phyloP scores from a whole-genome alignment of 441 rosid genomes.

The Gossypium gossypioides region DNA sequence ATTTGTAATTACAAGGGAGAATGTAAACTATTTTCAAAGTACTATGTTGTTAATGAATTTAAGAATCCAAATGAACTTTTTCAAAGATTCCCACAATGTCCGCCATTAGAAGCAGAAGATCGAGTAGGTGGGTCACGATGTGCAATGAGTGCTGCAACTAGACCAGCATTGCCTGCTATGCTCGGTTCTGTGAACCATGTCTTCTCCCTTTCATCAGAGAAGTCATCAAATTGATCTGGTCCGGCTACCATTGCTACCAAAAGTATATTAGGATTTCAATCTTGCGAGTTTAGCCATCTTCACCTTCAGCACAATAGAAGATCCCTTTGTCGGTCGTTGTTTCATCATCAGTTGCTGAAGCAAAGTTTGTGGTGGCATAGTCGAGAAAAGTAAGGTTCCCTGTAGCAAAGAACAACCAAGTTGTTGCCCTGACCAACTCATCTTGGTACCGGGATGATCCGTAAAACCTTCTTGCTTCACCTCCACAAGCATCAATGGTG shows the following conservation, averaged over 20 bases:
- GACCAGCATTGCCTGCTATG: slow-evolving; percentile 34
- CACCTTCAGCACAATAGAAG: slow-evolving; percentile 28
- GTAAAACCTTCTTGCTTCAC: slow-evolving; percentile 36
- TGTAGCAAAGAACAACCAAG: slow-evolving; percentile 51
- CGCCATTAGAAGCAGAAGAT: slow-evolving; percentile 6
- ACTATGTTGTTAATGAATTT: background rate
- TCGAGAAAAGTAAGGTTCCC: slow-evolving; percentile 38
- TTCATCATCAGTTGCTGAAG: slow-evolving; percentile 35
- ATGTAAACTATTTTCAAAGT: no score
- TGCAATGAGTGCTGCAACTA: slow-evolving; percentile 34
- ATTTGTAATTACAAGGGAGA: no score
- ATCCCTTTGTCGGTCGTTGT: slow-evolving; percentile 29
- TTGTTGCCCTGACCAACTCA: slow-evolving; percentile 53
- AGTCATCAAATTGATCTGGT: slow-evolving; percentile 25
- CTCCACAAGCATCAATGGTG: slow-evolving; percentile 28
- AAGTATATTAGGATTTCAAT: slow-evolving; percentile 31
- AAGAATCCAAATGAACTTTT: slow-evolving; percentile 19
- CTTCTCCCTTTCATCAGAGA: slow-evolving; percentile 27
- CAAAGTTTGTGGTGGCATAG: slow-evolving; percentile 28
- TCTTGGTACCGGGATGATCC: slow-evolving; percentile 40
- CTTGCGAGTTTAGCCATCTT: slow-evolving; percentile 24
- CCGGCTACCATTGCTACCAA: slow-evolving; percentile 36
- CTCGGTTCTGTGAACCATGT: slow-evolving; percentile 31
- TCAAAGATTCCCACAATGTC: slow-evolving; percentile 35
- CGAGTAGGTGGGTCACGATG: slow-evolving; percentile 34